A percentile compares a stretch with the other conserved stretches of the same genome.
Conservation (phyloP, 2,329 filamentous ascomycete species). For the Penicillium hordei region DNA sequence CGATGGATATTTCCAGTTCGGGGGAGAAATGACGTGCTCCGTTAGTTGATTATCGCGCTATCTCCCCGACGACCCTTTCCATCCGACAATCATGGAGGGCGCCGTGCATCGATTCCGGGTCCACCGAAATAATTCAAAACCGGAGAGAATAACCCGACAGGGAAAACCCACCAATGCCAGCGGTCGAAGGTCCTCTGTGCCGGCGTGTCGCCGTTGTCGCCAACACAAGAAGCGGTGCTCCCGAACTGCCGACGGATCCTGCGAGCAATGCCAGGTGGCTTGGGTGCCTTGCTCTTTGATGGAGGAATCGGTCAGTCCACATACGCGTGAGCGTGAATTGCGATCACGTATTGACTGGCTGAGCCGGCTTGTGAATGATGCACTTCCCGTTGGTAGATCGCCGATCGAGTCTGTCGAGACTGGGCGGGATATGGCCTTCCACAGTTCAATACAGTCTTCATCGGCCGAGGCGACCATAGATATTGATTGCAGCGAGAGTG, state of each 20-base stretch:
- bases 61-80: neutral
- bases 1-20: neutral
- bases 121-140: neutral
- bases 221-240: neutral
- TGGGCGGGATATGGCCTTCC: neutral
- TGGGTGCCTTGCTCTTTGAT: neutral
- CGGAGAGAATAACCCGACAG: neutral
- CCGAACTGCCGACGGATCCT: neutral
- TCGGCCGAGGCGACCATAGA: neutral
- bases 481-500: neutral
- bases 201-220: neutral
- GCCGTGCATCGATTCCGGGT: neutral
- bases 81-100: neutral
- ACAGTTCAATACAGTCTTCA: neutral
- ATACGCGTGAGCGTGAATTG: neutral
- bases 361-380: neutral
- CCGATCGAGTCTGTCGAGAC: neutral
- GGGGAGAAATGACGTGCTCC: neutral
- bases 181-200: neutral
- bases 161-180: neutral
- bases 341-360: neutral
- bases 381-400: neutral
- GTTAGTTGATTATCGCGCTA: neutral
- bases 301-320: neutral
- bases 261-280: neutral